Percentiles rank a stretch among this genome's conserved stretches.
phyloP scores from a whole-genome alignment of 108 stramenopile species.

The Cyclotella sp. region DNA sequence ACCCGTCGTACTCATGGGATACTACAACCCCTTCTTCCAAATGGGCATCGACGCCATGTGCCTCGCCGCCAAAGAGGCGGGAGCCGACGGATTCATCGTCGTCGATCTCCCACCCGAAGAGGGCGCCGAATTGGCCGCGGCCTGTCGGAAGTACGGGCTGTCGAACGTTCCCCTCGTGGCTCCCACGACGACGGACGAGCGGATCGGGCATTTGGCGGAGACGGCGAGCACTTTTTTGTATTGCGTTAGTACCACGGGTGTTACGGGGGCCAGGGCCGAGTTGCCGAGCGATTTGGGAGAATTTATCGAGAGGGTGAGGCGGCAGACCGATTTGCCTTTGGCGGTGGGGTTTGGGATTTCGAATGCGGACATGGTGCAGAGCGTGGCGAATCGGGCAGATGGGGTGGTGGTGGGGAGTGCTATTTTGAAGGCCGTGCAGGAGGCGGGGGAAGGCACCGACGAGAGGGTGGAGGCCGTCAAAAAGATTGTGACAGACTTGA shows the following conservation, averaged over 20 bases:
- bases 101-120: conserved; percentile 99
- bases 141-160: conserved; percentile 86
- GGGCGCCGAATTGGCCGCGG: conserved; percentile 79
- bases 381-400: conserved; percentile 92
- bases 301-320: conserved; percentile 89
- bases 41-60: conserved; percentile 93
- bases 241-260: conserved; percentile 97
- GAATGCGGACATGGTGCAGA: conserved; percentile 87
- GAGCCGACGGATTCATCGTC: conserved; percentile 96
- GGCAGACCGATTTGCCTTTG: conserved; percentile 89
- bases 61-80: conserved; percentile 76
- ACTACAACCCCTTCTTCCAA: conserved; percentile 97
- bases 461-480: conserved; percentile 83
- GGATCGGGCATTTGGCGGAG: conserved; percentile 86
- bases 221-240: conserved; percentile 94
- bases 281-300: conserved; percentile 90
- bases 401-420: conserved; percentile 98
- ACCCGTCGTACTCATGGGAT: conserved; percentile 99
- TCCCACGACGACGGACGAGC: conserved; percentile 95
- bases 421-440: conserved; percentile 92
- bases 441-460: conserved; percentile 73
- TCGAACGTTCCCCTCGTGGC: conserved; percentile 96
- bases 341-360: conserved; percentile 98
- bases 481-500: conserved; percentile 70
- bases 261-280: conserved; percentile 89